phyloP scores from a whole-genome alignment of 768 basidiomycete genomes.

The Kwoniella heveanensis region DNA sequence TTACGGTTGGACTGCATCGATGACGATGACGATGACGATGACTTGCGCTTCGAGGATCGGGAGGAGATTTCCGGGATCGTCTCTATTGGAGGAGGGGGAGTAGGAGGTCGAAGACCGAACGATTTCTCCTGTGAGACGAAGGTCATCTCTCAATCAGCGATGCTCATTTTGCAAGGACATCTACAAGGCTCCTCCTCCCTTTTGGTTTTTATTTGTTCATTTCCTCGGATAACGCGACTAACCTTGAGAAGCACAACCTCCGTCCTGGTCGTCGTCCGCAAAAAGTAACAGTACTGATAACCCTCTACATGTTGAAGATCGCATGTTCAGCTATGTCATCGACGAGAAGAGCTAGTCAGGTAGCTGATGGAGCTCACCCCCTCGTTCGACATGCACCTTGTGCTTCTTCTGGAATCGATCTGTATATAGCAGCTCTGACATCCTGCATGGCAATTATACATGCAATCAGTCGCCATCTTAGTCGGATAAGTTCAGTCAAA shows the following conservation, averaged over 20 bases:
- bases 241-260: conserved; percentile 84
- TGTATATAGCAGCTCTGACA: conserved; percentile 33
- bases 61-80: conserved; percentile 6
- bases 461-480: no score
- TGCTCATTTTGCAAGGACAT: no score
- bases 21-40: conserved; percentile 8
- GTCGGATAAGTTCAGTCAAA: no score
- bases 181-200: no score
- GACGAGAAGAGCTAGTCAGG: no score
- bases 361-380: conserved; percentile 63
- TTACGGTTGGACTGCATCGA: not conserved
- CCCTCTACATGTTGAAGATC: conserved; percentile 67
- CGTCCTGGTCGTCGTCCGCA: conserved; percentile 72
- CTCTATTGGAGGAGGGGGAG: conserved; percentile 21
- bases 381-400: conserved; percentile 79
- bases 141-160: no score
- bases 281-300: conserved; percentile 89
- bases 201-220: no score
- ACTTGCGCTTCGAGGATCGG: conserved; percentile 15
- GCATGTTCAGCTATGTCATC: no score
- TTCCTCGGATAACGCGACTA: no score
- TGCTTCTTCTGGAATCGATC: conserved; percentile 62
- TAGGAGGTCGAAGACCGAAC: conserved; percentile 40
- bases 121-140: conserved; percentile 33
- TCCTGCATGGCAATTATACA: conserved; percentile 47